Evolutionary conservation across 345 rosid genomes (phyloP), one percentile per base, ranked within the genome.

Genomic region (Gossypium anomalum): DNA sequence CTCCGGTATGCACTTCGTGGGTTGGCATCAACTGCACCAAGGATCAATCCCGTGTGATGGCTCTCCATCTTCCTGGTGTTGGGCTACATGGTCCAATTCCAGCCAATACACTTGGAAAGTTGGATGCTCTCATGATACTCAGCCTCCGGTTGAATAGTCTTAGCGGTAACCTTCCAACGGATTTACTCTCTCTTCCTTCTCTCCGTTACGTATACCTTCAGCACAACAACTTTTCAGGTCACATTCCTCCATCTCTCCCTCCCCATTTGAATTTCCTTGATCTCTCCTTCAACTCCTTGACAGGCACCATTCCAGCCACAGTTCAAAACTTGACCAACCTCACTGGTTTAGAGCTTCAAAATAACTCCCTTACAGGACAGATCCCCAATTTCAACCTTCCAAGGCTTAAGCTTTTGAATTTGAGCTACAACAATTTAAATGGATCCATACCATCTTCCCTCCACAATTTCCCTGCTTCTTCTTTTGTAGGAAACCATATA

Each of bases 21-120:
- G 60, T 89, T 0, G 99, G 99, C 60, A 76, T 95, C 84, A 86
- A 85, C 45, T 95, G 99, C 80, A 74, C 77, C 71, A 64, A 66
- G 74, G 75, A 86, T 78, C 80, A 76, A 10, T 82, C 85, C 55
- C 91, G 85, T 45, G 98, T 95, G 57, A n/a, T 78, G 67, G 86
- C 88, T 13, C 78, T 95, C 34, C 97, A 86, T 71, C 88, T 95
- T 73, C 99, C 96, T 9, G 99, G 87, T n/a, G 79, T 83, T 55
- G 96, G 98, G 55, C 85, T 93, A 25, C 77, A 75, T 53, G 99
- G 99, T 80, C 86, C 87, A 29, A 85, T 95, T 77, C 99, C 99
- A 4, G 75, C 82, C 67, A 88, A 83, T 77, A 91, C 99, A 47
- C 85, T 95, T 38, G 91, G 86, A 67, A 89, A 86, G 84, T 82